A percentile compares a stretch with the other conserved stretches of the same genome.
phyloP scores from a whole-genome alignment of 2,329 filamentous ascomycete genomes.

The Cylindrodendrum hubeiense region DNA sequence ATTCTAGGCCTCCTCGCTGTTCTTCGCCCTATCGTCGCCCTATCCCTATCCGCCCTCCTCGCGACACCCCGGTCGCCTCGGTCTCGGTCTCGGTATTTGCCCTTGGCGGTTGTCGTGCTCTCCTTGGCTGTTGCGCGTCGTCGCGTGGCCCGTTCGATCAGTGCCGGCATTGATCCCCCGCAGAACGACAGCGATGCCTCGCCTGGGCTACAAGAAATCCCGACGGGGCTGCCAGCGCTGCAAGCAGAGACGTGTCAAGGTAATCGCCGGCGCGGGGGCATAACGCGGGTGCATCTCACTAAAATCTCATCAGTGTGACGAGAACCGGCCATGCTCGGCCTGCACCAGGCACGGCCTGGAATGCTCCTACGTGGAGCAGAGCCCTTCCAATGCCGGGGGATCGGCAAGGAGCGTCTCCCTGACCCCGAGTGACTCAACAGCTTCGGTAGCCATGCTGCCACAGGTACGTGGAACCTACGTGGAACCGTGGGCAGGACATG shows the following conservation, averaged over 20 bases:
- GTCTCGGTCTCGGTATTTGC: not conserved
- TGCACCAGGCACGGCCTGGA: slow-evolving; percentile 51
- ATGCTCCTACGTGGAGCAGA: slow-evolving; percentile 46
- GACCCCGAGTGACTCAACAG: slow-evolving; percentile 17
- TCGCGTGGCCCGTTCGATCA: not conserved
- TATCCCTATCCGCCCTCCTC: not conserved
- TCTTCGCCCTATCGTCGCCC: no score
- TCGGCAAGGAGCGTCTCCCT: slow-evolving; percentile 10
- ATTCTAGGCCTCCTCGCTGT: not conserved
- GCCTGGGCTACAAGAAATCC: slow-evolving; percentile 52
- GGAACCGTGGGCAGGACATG: not conserved
- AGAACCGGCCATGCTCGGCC: slow-evolving; percentile 52
- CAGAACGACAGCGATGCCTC: slow-evolving; percentile 34
- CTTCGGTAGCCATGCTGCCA: not conserved
- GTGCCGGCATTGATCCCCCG: not conserved
- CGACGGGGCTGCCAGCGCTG: slow-evolving; percentile 51
- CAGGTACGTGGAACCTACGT: slow-evolving; percentile 1
- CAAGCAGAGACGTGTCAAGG: slow-evolving; percentile 53
- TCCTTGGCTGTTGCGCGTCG: not conserved
- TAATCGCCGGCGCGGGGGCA: slow-evolving; percentile 20
- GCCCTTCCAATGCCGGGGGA: slow-evolving; percentile 8
- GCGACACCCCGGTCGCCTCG: not conserved
- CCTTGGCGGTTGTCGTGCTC: not conserved
- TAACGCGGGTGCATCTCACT: not conserved
- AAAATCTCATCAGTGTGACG: slow-evolving; percentile 49